Conservation (phyloP, 768 basidiomycete species). For the Kwoniella europaea region DNA sequence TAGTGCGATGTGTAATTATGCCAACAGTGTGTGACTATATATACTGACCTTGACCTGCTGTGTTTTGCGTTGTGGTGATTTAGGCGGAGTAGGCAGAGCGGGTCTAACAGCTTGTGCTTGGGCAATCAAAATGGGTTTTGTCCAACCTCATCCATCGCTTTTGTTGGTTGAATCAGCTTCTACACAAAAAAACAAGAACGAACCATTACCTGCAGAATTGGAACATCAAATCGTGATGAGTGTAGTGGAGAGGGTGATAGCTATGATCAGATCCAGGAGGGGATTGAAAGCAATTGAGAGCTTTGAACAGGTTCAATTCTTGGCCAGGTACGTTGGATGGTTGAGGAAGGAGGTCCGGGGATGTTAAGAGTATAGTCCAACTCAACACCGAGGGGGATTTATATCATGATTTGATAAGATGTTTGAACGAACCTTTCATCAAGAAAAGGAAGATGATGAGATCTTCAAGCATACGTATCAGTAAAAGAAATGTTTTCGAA, state of each 20-base stretch:
- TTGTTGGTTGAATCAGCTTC: constrained; percentile 33
- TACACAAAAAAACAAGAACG: constrained; percentile 2
- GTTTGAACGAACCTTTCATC: no score
- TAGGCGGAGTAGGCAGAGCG: constrained; percentile 81
- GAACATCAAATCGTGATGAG: constrained; percentile 62
- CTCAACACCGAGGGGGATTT: no score
- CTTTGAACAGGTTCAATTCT: constrained; percentile 76
- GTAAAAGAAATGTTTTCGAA: no score
- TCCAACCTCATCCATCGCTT: constrained; percentile 68
- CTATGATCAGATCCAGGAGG: constrained; percentile 72
- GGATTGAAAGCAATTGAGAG: constrained; percentile 93
- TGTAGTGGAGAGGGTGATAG: constrained; percentile 74
- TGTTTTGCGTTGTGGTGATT: no score
- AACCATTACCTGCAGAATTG: constrained; percentile 34
- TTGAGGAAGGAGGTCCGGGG: constrained; percentile 34
- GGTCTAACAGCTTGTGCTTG: constrained; percentile 91
- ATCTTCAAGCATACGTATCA: no score
- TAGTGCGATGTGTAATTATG: constrained; percentile 18
- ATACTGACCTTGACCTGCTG: no score
- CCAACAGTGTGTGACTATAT: not conserved
- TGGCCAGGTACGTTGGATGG: constrained; percentile 52
- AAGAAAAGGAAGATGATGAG: no score
- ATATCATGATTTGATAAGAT: no score
- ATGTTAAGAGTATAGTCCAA: not conserved
- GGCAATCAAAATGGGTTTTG: constrained; percentile 86